Conservation (phyloP, 345 rosid genomes). For the Lumnitzera littorea region DNA sequence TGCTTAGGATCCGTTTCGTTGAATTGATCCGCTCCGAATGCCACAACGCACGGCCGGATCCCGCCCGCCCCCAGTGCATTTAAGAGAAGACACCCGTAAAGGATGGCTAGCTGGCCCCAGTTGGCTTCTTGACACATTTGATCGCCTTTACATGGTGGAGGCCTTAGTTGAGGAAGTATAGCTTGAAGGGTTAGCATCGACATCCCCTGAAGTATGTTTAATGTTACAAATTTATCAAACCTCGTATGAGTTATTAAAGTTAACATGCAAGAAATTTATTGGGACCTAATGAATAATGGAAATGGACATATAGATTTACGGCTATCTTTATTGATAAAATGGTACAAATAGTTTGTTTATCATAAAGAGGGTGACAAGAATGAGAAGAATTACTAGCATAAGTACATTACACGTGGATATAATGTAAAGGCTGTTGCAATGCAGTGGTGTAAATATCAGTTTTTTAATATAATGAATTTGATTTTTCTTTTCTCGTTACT, state of each 20-base stretch:
- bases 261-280: neutral
- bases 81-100: constrained; percentile 64
- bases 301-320: no score
- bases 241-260: neutral
- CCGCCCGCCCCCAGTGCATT: constrained; percentile 90
- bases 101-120: constrained; percentile 24
- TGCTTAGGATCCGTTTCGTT: constrained; percentile 35
- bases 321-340: no score
- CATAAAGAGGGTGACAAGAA: no score
- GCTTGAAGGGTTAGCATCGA: constrained; percentile 63
- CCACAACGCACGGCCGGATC: constrained; percentile 85
- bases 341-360: no score
- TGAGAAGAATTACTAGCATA: no score
- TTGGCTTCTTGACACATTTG: constrained; percentile 57
- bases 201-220: constrained; percentile 53
- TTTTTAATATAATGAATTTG: no score
- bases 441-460: no score
- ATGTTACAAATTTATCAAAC: neutral
- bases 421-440: no score
- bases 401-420: no score
- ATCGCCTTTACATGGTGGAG: constrained; percentile 62
- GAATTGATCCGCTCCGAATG: constrained; percentile 91
- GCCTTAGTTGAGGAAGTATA: constrained; percentile 57
- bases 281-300: no score
- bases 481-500: no score